Percentiles rank a stretch among this genome's conserved stretches.
phyloP scores from a whole-genome alignment of 2,329 filamentous ascomycete species.

The Tympanopsis confertula region DNA sequence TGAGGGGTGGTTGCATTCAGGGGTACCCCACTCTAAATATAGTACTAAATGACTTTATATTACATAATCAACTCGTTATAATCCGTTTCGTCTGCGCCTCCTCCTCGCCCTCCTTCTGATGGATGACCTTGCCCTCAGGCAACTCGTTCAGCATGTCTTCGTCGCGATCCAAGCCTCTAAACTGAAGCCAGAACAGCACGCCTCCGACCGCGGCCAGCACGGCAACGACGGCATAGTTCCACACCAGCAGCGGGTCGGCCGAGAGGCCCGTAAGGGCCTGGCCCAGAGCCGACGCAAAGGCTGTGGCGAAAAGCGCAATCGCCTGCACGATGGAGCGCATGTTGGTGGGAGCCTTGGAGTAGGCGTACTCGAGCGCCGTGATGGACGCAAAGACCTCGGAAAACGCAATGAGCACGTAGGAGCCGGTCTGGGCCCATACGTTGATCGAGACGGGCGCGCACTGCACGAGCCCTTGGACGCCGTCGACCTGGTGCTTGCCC shows the following conservation, averaged over 20 bases:
- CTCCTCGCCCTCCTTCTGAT: constrained; percentile 24
- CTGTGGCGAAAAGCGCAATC: constrained; percentile 60
- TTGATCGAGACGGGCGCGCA: constrained; percentile 43
- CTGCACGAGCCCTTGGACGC: constrained; percentile 6
- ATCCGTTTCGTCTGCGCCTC: too few relatives aligned
- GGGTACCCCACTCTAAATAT: too few relatives aligned
- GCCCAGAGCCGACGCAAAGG: constrained; percentile 58
- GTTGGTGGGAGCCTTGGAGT: constrained; percentile 66
- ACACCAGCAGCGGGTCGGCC: constrained; percentile 53
- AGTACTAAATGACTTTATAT: too few relatives aligned
- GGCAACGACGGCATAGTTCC: constrained; percentile 60
- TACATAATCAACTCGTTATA: too few relatives aligned
- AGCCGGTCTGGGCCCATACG: constrained; percentile 45
- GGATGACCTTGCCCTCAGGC: not conserved
- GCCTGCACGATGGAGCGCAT: constrained; percentile 69
- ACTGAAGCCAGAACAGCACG: constrained; percentile 56
- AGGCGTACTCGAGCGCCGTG: constrained; percentile 63
- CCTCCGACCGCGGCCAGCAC: constrained; percentile 52
- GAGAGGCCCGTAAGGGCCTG: constrained; percentile 54
- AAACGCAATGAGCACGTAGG: constrained; percentile 37
- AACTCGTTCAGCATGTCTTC: constrained; percentile 62
- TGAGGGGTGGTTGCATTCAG: too few relatives aligned
- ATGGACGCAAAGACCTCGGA: constrained; percentile 43
- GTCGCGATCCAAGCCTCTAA: constrained; percentile 49
- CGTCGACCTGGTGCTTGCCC: constrained; percentile 32